Evolutionary conservation across 2,329 filamentous ascomycete genomes (phyloP), one percentile per base, ranked within the genome.

Genomic region (Trichoderma sp.): DNA sequence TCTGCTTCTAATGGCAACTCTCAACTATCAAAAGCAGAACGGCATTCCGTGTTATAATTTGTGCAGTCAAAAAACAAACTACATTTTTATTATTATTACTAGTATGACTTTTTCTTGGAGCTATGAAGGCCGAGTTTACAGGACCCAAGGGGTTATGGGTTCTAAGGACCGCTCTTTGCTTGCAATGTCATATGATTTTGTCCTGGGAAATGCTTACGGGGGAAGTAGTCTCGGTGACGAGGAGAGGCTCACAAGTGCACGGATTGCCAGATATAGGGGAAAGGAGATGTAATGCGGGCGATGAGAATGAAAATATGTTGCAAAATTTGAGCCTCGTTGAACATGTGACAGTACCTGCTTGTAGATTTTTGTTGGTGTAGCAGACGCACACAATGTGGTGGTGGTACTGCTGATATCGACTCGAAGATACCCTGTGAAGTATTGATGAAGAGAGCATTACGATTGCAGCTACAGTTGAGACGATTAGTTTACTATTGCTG

Each of bases 241-340:
- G 55, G 39, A 30, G 59, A 62, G 57, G 6, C 67, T 53, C 39
- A 34, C 8, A 69, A 69, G 67, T 61, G 39, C 57, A 69, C 67
- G 57, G 39, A 30, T 58, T 50, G 67, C 57, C 43, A 61, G 28
- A 53, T 53, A 53, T 26, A 20, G 32, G 64, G 53, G 36, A 36
- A 20, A 36, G 28, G 28, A 36, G 13, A 36, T 59, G 53, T 69
- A 69, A 62, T 62, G 57, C 12, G 20, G 20, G 39, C 23, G 39
- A 34, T n/a, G 39, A 50, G 39, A 69, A 62, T 62, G 57, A 62
- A 58, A 69, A 61, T 30, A 23, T 28, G 67, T 69, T 61, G 67
- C 28, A 36, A 68, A 53, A 23, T 43, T 3, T 20, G 57, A 30
- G 15, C 12, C 34, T 30, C 6, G 13, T 13, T 34, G 20, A 26